A percentile compares a stretch with the other conserved stretches of the same genome.
Conservation (phyloP, 352 stramenopile genomes). For the Achlya hypogyna region DNA sequence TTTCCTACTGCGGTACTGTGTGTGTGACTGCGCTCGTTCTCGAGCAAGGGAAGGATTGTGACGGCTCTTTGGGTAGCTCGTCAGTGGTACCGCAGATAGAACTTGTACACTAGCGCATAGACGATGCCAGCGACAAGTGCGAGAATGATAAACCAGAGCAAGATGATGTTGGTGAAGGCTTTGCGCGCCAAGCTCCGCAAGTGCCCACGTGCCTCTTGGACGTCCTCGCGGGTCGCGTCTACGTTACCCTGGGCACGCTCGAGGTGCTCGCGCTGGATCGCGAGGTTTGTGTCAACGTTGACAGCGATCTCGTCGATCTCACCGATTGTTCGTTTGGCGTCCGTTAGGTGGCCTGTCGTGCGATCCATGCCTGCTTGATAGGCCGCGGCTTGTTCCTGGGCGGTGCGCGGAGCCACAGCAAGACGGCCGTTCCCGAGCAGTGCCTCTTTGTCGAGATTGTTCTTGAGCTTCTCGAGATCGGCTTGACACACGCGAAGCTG, state of each 20-base stretch:
- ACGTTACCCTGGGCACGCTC: conserved; percentile 68
- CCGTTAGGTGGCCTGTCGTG: conserved; percentile 54
- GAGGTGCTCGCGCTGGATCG: conserved; percentile 61
- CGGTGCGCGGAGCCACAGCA: conserved; percentile 35
- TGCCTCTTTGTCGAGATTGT: conserved; percentile 58
- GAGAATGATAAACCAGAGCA: conserved; percentile 74
- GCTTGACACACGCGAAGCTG: conserved; percentile 72
- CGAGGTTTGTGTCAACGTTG: conserved; percentile 61
- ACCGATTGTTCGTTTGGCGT: conserved; percentile 57
- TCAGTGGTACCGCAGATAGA: conserved; percentile 41
- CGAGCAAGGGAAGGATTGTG: no score
- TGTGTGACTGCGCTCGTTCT: no score
- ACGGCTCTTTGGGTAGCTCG: no score
- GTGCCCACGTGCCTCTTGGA: conserved; percentile 49
- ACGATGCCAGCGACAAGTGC: conserved; percentile 57
- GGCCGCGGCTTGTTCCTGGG: conserved; percentile 22
- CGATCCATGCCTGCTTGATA: conserved; percentile 63
- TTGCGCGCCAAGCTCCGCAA: conserved; percentile 76
- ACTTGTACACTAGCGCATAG: conserved; percentile 35
- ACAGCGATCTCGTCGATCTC: conserved; percentile 50
- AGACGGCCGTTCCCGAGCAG: conserved; percentile 46
- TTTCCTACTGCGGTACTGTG: no score
- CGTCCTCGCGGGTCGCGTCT: conserved; percentile 55
- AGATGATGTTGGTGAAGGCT: conserved; percentile 56
- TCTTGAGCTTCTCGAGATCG: conserved; percentile 77